phyloP scores from a whole-genome alignment of 352 stramenopile species.

The Phytophthora cactorum region DNA sequence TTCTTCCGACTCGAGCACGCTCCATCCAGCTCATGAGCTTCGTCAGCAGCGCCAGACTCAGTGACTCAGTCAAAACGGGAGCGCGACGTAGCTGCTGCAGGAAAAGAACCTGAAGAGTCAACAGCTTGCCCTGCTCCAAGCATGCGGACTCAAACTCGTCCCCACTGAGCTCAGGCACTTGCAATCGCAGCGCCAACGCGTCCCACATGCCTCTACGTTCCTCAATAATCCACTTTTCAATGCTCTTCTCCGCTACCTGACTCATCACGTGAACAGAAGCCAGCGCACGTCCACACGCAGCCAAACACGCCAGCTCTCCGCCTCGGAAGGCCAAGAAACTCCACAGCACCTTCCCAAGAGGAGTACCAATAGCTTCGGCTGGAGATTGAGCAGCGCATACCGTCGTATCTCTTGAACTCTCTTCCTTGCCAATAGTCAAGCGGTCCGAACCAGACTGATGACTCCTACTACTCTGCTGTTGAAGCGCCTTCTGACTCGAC shows the following conservation, averaged over 20 bases:
- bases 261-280: constrained; percentile 87
- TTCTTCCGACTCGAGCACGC: constrained; percentile 56
- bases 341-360: constrained; percentile 75
- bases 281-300: constrained; percentile 73
- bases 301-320: constrained; percentile 78
- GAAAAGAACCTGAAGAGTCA: constrained; percentile 84
- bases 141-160: constrained; percentile 82
- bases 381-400: constrained; percentile 30
- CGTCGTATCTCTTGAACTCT: constrained; percentile 8
- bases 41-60: constrained; percentile 70
- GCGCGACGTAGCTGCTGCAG: constrained; percentile 72
- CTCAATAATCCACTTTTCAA: constrained; percentile 88
- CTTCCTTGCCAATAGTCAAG: constrained; percentile 24
- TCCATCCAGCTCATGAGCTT: constrained; percentile 83
- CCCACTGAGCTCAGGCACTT: constrained; percentile 81
- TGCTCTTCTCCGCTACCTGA: constrained; percentile 79
- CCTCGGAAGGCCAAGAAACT: constrained; percentile 82
- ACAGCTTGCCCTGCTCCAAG: constrained; percentile 71
- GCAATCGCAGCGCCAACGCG: constrained; percentile 59
- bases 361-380: constrained; percentile 60
- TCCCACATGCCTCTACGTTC: constrained; percentile 71
- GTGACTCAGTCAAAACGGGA: constrained; percentile 67
- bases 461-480: constrained; percentile 27
- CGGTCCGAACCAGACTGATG: constrained; percentile 24
- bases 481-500: constrained; percentile 57